Conservation (phyloP, 768 basidiomycete species). For the Tremella yokohamensis region DNA sequence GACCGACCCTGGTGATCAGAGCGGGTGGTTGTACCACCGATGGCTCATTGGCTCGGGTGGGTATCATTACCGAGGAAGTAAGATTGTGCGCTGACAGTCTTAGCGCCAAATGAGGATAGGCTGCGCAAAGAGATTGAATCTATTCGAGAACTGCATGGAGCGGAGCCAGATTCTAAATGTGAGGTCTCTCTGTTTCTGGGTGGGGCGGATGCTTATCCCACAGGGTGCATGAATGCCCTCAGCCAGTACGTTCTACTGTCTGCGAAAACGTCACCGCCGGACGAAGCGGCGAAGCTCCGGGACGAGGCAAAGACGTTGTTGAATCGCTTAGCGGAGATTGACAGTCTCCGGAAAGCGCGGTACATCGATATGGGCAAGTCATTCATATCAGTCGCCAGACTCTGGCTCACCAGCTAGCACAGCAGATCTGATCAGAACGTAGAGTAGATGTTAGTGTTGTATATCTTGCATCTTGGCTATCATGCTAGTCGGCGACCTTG, state of each 20-base stretch:
- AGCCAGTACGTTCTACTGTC: conserved; percentile 76
- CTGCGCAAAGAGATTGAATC: conserved; percentile 70
- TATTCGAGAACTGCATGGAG: conserved; percentile 77
- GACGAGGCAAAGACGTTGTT: conserved; percentile 59
- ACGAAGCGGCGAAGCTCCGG: conserved; percentile 40
- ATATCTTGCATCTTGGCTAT: conserved; percentile 4
- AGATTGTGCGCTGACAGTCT: conserved; percentile 8
- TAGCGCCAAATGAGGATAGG: conserved; percentile 59
- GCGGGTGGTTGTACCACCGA: conserved; percentile 97
- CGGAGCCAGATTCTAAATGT: conserved; percentile 94
- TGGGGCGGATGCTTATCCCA: neutral
- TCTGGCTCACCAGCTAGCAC: neutral
- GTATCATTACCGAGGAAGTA: conserved; percentile 17
- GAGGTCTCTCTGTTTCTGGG: conserved; percentile 29
- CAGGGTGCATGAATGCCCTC: conserved; percentile 93
- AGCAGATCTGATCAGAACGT: neutral
- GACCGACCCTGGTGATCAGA: conserved; percentile 93
- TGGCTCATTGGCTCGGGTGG: conserved; percentile 83
- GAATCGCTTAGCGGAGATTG: conserved; percentile 56
- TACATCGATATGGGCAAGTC: conserved; percentile 55
- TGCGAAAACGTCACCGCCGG: conserved; percentile 52
- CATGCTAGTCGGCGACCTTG: conserved; percentile 10
- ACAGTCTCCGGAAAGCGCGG: conserved; percentile 63
- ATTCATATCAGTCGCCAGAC: neutral
- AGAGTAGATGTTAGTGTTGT: neutral